A percentile compares a stretch with the other conserved stretches of the same genome.
Evolutionary conservation across 192 early-diverging fungal species (phyloP).

Genomic region (Funneliformis geosporum): DNA sequence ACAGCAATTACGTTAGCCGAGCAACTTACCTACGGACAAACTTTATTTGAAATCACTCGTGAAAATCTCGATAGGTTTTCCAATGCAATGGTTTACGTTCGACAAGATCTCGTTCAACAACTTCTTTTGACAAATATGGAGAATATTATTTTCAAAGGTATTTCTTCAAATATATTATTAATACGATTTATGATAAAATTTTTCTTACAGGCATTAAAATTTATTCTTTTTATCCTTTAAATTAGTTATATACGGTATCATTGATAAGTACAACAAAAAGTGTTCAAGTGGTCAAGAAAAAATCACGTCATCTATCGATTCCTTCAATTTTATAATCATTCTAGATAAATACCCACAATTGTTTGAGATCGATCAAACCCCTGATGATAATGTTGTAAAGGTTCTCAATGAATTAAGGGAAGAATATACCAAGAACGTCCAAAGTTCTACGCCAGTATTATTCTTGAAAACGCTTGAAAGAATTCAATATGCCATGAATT

Average conservation of each 20-base stretch:
- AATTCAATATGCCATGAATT: neutral
- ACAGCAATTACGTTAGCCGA: neutral
- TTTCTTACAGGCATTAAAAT: neutral
- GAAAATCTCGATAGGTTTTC: neutral
- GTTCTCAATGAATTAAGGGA: neutral
- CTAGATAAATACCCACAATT: neutral
- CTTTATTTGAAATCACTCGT: neutral
- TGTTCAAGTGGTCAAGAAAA: neutral
- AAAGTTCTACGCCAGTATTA: neutral
- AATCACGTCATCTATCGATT: neutral
- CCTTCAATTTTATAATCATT: neutral
- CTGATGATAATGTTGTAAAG: neutral
- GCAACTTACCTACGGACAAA: neutral
- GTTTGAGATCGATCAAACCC: neutral
- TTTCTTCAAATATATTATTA: neutral
- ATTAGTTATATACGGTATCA: neutral
- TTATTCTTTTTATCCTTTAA: neutral
- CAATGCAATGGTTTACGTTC: neutral
- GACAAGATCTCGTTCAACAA: neutral
- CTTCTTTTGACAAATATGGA: neutral
- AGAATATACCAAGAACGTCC: neutral
- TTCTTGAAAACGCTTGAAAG: neutral
- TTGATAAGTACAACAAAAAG: neutral
- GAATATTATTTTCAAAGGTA: neutral
- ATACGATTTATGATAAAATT: neutral